phyloP scores from a whole-genome alignment of 768 basidiomycete genomes.

The Xanthoconium purpureum region DNA sequence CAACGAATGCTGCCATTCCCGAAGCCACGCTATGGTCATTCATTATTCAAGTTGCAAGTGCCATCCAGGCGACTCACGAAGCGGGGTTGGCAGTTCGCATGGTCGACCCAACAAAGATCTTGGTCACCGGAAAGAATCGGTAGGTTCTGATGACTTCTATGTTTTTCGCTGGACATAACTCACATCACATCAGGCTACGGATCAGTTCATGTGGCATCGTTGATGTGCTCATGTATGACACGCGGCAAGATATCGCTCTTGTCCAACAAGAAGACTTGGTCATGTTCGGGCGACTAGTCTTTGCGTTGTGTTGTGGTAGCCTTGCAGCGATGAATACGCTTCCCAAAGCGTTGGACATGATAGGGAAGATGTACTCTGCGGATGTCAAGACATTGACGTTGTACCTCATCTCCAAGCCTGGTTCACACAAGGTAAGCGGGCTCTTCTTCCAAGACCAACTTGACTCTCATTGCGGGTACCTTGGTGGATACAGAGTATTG shows the following conservation, averaged over 20 bases:
- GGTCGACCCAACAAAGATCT: conserved; percentile 82
- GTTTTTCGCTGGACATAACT: neutral
- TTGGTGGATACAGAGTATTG: conserved; percentile 52
- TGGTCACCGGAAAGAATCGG: conserved; percentile 90
- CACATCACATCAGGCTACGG: conserved; percentile 54
- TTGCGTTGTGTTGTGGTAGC: conserved; percentile 74
- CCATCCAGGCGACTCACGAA: conserved; percentile 83
- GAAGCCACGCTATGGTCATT: conserved; percentile 92
- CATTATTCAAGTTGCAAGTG: conserved; percentile 84
- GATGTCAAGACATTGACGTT: conserved; percentile 81
- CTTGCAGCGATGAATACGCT: conserved; percentile 52
- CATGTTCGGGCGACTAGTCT: conserved; percentile 81
- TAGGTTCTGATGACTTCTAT: conserved; percentile 23
- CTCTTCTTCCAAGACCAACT: neutral
- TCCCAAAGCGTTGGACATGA: conserved; percentile 72
- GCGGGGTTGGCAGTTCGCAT: conserved; percentile 75
- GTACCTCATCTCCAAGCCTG: conserved; percentile 73
- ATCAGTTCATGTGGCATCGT: conserved; percentile 83
- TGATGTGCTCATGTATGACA: conserved; percentile 80
- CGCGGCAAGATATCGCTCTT: conserved; percentile 52
- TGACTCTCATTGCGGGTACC: neutral
- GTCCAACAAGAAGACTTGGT: conserved; percentile 87
- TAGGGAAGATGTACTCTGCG: conserved; percentile 68
- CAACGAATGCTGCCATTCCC: conserved; percentile 40
- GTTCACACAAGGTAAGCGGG: conserved; percentile 53